Conservation (phyloP, 768 basidiomycete species). For the Podaxis sp. region DNA sequence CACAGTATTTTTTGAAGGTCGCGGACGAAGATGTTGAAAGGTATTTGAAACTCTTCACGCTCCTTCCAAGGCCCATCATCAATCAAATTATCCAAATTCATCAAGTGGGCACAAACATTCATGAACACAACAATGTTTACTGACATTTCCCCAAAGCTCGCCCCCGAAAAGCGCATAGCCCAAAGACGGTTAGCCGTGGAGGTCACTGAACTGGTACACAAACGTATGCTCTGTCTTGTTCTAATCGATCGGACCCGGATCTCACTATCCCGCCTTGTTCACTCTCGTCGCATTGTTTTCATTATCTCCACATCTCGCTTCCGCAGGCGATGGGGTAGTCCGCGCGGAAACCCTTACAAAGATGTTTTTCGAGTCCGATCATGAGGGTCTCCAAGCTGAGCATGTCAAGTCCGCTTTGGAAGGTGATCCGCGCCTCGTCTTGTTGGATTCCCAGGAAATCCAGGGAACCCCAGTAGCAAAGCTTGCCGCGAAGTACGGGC, state of each 20-base stretch:
- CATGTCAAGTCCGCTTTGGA: conserved; percentile 59
- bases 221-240: conserved; percentile 20
- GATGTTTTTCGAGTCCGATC: conserved; percentile 39
- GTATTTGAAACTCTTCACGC: conserved; percentile 80
- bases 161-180: conserved; percentile 41
- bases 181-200: conserved; percentile 48
- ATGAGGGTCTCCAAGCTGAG: conserved; percentile 43
- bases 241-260: background rate
- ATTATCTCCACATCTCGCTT: background rate
- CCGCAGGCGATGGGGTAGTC: conserved; percentile 31
- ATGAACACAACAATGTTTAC: background rate
- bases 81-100: conserved; percentile 54
- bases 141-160: conserved; percentile 19
- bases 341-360: conserved; percentile 40
- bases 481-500: conserved; percentile 52
- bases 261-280: background rate
- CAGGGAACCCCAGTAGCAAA: conserved; percentile 51
- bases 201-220: conserved; percentile 50
- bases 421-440: conserved; percentile 61
- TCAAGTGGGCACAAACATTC: conserved; percentile 30
- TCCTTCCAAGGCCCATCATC: conserved; percentile 60
- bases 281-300: background rate
- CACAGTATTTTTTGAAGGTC: conserved; percentile 84
- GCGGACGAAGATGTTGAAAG: conserved; percentile 75
- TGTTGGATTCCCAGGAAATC: conserved; percentile 47